Percentiles rank a stretch among this genome's conserved stretches.
Conservation (phyloP, 1,284 basidiomycete genomes). For the Ganoderma meredithae region DNA sequence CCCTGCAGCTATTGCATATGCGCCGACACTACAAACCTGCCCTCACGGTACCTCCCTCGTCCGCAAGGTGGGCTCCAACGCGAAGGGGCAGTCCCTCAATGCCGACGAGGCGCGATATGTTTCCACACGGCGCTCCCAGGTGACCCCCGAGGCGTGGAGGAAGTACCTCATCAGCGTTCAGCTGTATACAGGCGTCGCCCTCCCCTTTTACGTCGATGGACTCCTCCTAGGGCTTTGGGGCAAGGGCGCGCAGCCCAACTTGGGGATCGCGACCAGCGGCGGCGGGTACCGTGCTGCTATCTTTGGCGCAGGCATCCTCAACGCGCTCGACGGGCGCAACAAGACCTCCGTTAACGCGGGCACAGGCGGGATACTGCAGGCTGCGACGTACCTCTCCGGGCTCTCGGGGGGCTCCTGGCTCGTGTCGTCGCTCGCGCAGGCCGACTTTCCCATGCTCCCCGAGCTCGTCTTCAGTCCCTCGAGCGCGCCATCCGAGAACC, state of each 20-base stretch:
- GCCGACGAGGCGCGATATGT: constrained; percentile 38
- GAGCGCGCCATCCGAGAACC: neutral
- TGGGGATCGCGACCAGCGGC: constrained; percentile 55
- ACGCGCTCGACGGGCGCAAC: constrained; percentile 58
- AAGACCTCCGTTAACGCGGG: constrained; percentile 48
- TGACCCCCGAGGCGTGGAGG: constrained; percentile 41
- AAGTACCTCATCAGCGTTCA: constrained; percentile 44
- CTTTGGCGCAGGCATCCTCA: constrained; percentile 57
- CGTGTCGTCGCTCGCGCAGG: constrained; percentile 38
- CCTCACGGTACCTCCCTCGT: constrained; percentile 32
- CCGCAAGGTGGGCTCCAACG: constrained; percentile 30
- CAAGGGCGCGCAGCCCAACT: constrained; percentile 40
- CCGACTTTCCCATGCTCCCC: constrained; percentile 38
- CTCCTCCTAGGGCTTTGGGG: constrained; percentile 41
- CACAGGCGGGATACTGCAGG: constrained; percentile 59
- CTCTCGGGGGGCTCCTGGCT: constrained; percentile 50
- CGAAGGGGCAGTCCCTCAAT: constrained; percentile 36
- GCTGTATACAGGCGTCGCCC: constrained; percentile 24
- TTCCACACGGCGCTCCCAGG: constrained; percentile 25
- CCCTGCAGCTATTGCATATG: constrained; percentile 34
- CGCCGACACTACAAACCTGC: constrained; percentile 34
- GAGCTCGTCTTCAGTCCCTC: constrained; percentile 36
- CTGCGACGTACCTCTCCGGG: constrained; percentile 50
- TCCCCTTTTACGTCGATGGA: constrained; percentile 46
- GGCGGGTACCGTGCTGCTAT: constrained; percentile 57